Conservation (phyloP, 495 filamentous ascomycete genomes). For the Aspergillus egyptiacus region DNA sequence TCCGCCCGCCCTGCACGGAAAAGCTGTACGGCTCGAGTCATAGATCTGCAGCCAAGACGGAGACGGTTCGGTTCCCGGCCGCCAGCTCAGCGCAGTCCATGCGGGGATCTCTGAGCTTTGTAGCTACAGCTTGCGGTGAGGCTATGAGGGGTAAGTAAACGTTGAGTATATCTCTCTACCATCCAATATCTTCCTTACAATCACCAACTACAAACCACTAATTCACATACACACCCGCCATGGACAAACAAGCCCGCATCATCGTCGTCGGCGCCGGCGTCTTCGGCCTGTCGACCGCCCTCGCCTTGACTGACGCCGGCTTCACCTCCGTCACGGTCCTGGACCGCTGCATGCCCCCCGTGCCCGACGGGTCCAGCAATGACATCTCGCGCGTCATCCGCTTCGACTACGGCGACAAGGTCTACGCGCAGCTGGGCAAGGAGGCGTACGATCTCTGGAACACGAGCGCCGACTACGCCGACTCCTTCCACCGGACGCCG, state of each 20-base stretch:
- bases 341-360: constrained; percentile 52
- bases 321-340: constrained; percentile 54
- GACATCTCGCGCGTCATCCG: constrained; percentile 66
- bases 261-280: constrained; percentile 66
- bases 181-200: no score
- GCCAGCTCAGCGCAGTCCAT: no score
- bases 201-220: no score
- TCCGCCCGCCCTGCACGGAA: no score
- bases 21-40: no score
- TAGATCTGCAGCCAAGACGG: no score
- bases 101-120: no score
- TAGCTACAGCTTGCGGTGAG: no score
- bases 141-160: no score
- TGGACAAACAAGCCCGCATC: constrained; percentile 38
- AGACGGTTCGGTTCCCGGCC: no score
- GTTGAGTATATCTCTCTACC: no score
- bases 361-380: constrained; percentile 57
- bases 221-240: no score
- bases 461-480: constrained; percentile 31
- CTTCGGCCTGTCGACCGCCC: constrained; percentile 61
- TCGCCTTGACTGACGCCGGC: constrained; percentile 47
- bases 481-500: constrained; percentile 30
- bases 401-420: constrained; percentile 63
- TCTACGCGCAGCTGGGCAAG: constrained; percentile 58
- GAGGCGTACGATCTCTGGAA: constrained; percentile 61